Base-by-base conservation (phyloP, 2,329 filamentous ascomycete species). In the Sclerotinia spermophila region DNA sequence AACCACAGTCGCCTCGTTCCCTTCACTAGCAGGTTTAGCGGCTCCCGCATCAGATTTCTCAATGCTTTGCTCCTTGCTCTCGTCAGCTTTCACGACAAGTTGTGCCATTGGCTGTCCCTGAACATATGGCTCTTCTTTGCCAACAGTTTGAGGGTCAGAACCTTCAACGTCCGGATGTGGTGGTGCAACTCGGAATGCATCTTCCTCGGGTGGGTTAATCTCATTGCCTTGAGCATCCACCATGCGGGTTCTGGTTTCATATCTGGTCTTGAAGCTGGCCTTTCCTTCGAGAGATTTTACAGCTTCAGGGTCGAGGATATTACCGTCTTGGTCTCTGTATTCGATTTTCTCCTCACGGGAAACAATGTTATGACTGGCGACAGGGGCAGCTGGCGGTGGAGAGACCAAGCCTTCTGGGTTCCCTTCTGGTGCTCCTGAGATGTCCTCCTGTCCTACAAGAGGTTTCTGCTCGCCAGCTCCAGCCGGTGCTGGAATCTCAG, bases 301-400 rank as follows among this genome's bases (percentile, higher is more conserved):
- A 79, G 97, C 88, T 78, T 94, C 92, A 69, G 91, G 89, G 78
- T 95, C 84, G 44, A 99, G 87, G 44, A 98, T 81, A 78, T 97
- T 97, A 75, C 96, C 96, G 76, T 97, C 86, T 81, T 97, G 93
- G 80, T 98, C 96, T 68, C 96, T 92, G 82, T 97, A 99, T 82
- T 98, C 96, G 61, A 98, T 84, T 75, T 90, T 91, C 82, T 97
- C 92, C 81, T 97, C 92, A 69, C 89, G 75, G 24, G 78, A 79
- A 48, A 80, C 38, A 11, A 80, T 69, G 48, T 74, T 78, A n/a
- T 78, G 77, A 19, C 76, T 77, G 27, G 71, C 61, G 35, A 66
- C n/a, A 38, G 62, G 60, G 1, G 70, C 60, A 21, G 72, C 70
- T 21, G 76, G 73, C 44, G 75, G 67, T 51, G 73, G 67, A 13